These are phyloP conservation scores for Lachnellula arida DNA, from an alignment of 2,329 filamentous ascomycete species.

Conservation along the genomic window DNA sequence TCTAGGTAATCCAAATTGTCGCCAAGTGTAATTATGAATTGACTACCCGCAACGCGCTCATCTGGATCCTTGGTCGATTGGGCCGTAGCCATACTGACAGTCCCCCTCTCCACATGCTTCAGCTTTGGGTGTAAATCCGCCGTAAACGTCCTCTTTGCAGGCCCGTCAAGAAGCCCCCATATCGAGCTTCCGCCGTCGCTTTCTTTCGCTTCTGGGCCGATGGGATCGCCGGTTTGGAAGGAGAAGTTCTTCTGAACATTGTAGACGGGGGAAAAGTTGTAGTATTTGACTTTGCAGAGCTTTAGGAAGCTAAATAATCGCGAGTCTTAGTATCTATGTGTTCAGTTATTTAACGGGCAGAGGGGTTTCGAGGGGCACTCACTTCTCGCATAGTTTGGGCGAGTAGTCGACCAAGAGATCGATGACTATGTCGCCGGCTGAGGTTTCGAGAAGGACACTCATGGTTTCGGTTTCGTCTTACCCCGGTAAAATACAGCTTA, in stretches of 20 bases:
- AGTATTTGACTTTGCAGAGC: slow-evolving; percentile 98
- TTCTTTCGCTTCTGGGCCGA: slow-evolving; percentile 76
- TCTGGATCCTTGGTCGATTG: slow-evolving; percentile 73
- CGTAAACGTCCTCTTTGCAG: slow-evolving; percentile 70
- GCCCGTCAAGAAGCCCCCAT: slow-evolving; percentile 74
- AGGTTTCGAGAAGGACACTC: slow-evolving; percentile 93
- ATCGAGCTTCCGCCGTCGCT: slow-evolving; percentile 93
- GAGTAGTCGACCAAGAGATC: slow-evolving; percentile 86
- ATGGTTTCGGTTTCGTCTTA: slow-evolving; percentile 43
- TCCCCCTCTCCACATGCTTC: slow-evolving; percentile 84
- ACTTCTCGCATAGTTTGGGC: slow-evolving; percentile 94
- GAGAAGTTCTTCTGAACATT: slow-evolving; percentile 93
- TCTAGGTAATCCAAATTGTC: slow-evolving; percentile 88
- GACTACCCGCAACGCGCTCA: slow-evolving; percentile 76
- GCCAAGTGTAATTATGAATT: slow-evolving; percentile 89
- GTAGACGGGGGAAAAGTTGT: slow-evolving; percentile 93
- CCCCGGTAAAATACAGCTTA: background rate
- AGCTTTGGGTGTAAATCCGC: slow-evolving; percentile 83
- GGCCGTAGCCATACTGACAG: slow-evolving; percentile 95
- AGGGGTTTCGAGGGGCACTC: slow-evolving; percentile 38
- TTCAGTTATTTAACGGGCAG: slow-evolving; percentile 43
- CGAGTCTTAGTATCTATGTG: slow-evolving; percentile 46
- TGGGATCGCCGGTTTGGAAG: slow-evolving; percentile 91
- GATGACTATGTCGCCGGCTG: slow-evolving; percentile 87
- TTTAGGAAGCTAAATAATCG: slow-evolving; percentile 74